Evolutionary conservation across 345 rosid species (phyloP).

Genomic region (Cardamine resedifolia): DNA sequence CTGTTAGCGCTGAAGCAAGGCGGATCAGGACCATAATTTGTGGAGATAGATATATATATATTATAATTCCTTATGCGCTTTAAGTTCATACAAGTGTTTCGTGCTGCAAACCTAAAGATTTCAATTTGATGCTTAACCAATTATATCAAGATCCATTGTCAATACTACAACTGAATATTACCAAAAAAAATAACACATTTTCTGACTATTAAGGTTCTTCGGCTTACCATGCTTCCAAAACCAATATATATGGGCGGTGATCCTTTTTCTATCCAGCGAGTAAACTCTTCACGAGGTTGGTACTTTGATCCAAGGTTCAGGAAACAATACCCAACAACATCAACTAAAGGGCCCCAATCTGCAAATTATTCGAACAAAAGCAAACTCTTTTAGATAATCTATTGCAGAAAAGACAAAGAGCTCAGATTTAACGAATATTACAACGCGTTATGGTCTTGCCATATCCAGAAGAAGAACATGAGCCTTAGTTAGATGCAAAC

Average conservation of each 20-base stretch:
- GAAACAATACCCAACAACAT: slow-evolving; percentile 97
- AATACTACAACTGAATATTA: neutral
- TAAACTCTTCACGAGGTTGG: slow-evolving; percentile 68
- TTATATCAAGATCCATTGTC: neutral
- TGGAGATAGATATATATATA: neutral
- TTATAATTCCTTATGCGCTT: neutral
- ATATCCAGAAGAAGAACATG: neutral
- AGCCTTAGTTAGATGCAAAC: neutral
- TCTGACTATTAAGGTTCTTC: neutral
- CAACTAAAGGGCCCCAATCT: slow-evolving; percentile 95
- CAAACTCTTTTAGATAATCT: slow-evolving; percentile 15
- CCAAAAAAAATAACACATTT: neutral
- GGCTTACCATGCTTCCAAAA: slow-evolving; percentile 97
- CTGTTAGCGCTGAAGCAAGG: slow-evolving; percentile 11
- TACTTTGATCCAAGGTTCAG: slow-evolving; percentile 82
- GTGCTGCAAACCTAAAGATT: neutral
- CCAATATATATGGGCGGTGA: slow-evolving; percentile 84
- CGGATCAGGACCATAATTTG: neutral
- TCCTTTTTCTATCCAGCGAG: slow-evolving; percentile 75
- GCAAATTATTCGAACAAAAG: slow-evolving; percentile 36
- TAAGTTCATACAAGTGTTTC: neutral
- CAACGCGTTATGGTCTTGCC: neutral
- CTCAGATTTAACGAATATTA: neutral
- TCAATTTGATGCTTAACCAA: neutral
- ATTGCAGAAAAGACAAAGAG: neutral